Base-by-base conservation (phyloP, 108 stramenopile genomes). In the Epithemia pelagica region DNA sequence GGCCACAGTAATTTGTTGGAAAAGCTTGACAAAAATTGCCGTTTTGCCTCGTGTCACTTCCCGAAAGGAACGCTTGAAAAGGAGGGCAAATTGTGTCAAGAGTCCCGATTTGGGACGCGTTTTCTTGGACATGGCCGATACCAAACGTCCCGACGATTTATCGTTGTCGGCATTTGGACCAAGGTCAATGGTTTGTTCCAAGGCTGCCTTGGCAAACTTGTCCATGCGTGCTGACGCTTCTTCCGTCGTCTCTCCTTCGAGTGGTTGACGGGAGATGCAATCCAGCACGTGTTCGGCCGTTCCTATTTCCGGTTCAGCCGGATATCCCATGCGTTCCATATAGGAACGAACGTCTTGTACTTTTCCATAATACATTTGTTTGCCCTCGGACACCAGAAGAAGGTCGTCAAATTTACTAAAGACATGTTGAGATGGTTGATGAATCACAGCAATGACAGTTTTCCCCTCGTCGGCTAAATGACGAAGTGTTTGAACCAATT, bases 361-460 rank as follows among this genome's bases (percentile, higher is more conserved):
- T 57, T 86, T 81, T 22, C 93, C 93, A 72, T 74, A 87, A 67
- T 88, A 94, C 88, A 94, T 90, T 53, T 82, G 68, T 52, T 79
- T 86, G 0, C 93, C 93, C 61, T 94, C 93, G n/a, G 80, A 82
- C 5, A 94, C 65, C 21, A 94, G 79, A 15, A 94, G 67, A 18
- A 94, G 73, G 67, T 94, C 88, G 62, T 94, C 93, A 76, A 94
- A 94, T n/a, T 85, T 65, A 3, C 65, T 66, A 71, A 90, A 94
- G 29, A 86, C 83, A 20, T 86, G 83, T 56, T 88, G 86, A 54
- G 80, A 78, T 15, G 93, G 93, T 66, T 96, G 95, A 73, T 96
- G 95, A 67, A 96, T 94, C 1, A 92, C 90, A 3, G 88, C 79
- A 29, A 96, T 67, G 33, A 96, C 70, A 8, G 91, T 94, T 65